Percentiles rank a stretch among this genome's conserved stretches.
Conservation (phyloP, 805 yeast species). For the Metschnikowia matae region DNA sequence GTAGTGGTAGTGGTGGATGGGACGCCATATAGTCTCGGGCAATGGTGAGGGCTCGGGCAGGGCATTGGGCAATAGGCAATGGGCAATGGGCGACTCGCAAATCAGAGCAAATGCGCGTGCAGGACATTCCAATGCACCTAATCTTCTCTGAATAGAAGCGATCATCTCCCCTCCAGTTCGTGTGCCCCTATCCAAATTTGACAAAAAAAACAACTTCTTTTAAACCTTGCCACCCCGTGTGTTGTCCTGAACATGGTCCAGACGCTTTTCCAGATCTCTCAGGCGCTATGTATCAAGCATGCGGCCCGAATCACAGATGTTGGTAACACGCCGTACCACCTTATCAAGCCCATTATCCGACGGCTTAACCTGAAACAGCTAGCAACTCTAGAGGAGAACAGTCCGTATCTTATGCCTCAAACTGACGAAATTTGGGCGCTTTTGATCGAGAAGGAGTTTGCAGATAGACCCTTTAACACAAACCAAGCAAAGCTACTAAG, state of each 20-base stretch:
- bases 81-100: neutral
- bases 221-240: neutral
- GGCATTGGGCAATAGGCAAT: too few species aligned
- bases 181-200: too few species aligned
- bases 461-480: slow-evolving; percentile 35
- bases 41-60: too few species aligned
- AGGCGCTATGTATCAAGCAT: slow-evolving; percentile 12
- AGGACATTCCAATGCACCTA: slow-evolving; percentile 1
- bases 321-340: slow-evolving; percentile 37
- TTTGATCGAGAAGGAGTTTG: slow-evolving; percentile 46
- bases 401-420: slow-evolving; percentile 40
- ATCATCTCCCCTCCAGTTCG: neutral
- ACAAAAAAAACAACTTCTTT: neutral
- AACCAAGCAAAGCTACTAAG: slow-evolving; percentile 5
- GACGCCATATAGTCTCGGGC: too few species aligned
- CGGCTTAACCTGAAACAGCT: slow-evolving; percentile 43
- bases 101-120: neutral
- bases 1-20: too few species aligned
- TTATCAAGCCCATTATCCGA: slow-evolving; percentile 44
- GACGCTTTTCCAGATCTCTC: slow-evolving; percentile 14
- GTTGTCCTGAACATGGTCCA: slow-evolving; percentile 4
- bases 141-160: neutral
- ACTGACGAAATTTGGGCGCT: slow-evolving; percentile 45
- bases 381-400: slow-evolving; percentile 34
- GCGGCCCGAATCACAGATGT: slow-evolving; percentile 17